Evolutionary conservation across 176 grass and related monocot species (phyloP), one percentile per base, ranked within the genome.

Genomic region (Dendrocalamus sinicus): DNA sequence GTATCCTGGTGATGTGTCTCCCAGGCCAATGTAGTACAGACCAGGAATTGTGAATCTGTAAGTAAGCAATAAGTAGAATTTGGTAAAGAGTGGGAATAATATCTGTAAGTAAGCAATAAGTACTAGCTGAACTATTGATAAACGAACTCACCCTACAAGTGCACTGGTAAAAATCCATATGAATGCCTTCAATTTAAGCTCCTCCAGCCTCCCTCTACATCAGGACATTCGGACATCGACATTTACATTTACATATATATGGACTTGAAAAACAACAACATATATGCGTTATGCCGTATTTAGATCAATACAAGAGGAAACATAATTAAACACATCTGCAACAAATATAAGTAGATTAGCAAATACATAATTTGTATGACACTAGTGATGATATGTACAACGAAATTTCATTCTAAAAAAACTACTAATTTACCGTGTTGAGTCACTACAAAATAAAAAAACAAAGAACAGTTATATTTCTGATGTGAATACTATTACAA

Each of bases 161-260:
- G 86, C 86, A 88, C 86, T 88, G 46, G 73, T 83, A 22, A 88
- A 88, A 64, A 88, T 88, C 80, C 86, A 83, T 77, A 88, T 78
- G 86, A 88, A 83, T 9, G 80, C 86, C 13, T 83, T 83, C 73
- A 83, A 14, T 13, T 72, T 88, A 35, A 88, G 74, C 80, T 83
- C 86, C 80, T 78, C 78, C 54, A 51, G 53, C 66, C 54, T 88
- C 62, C 86, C 80, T 72, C 86, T 88, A 54, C 22, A 78, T 60
- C 5, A 60, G 12, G 12, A 53, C 22, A 63, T 26, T 40, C 19
- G 53, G 13, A 53, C 1, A 41, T 66, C 28, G 26, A 43, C 9
- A 75, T 26, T 9, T n/a, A 43, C 9, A 75, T 26, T 9, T n/a
- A 17, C 12, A 15, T 8, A 17, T 13, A 28, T 24, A 30, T 15